These are phyloP conservation scores for Marchantia polymorpha DNA, from an alignment of 225 moss, liverwort and hornwort genomes.

Conservation along the genomic window DNA sequence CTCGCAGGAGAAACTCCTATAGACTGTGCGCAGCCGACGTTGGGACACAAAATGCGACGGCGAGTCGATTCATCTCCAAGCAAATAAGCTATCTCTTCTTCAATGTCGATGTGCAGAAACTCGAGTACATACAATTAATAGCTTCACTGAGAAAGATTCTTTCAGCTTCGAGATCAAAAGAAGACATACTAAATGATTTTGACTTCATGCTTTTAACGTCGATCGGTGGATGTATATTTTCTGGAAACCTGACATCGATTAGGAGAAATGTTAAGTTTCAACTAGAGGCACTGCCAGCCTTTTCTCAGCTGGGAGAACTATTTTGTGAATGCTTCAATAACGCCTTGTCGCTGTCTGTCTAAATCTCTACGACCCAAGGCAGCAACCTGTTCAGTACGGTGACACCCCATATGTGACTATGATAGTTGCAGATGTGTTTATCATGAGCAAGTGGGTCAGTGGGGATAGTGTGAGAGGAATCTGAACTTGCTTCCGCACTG, in stretches of 20 bases:
- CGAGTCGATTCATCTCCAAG: conserved; percentile 47
- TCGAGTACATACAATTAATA: neutral
- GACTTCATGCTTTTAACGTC: neutral
- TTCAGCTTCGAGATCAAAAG: neutral
- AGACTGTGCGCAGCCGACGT: conserved; percentile 93
- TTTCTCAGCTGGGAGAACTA: no score
- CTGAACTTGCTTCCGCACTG: no score
- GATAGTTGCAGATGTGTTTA: no score
- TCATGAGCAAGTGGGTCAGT: no score
- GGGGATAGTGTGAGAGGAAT: no score
- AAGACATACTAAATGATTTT: neutral
- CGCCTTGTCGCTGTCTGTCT: no score
- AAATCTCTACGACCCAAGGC: no score
- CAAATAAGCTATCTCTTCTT: neutral
- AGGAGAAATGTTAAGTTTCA: neutral
- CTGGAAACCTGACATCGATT: neutral
- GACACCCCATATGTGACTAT: no score
- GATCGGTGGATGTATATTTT: neutral
- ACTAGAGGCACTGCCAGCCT: no score
- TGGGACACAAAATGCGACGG: conserved; percentile 88
- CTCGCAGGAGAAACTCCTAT: conserved; percentile 82
- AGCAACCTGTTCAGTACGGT: no score
- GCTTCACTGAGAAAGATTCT: neutral
- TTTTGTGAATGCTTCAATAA: no score
- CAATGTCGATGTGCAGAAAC: neutral